phyloP scores from a whole-genome alignment of 495 filamentous ascomycete genomes.

The Cladorrhinum samala region DNA sequence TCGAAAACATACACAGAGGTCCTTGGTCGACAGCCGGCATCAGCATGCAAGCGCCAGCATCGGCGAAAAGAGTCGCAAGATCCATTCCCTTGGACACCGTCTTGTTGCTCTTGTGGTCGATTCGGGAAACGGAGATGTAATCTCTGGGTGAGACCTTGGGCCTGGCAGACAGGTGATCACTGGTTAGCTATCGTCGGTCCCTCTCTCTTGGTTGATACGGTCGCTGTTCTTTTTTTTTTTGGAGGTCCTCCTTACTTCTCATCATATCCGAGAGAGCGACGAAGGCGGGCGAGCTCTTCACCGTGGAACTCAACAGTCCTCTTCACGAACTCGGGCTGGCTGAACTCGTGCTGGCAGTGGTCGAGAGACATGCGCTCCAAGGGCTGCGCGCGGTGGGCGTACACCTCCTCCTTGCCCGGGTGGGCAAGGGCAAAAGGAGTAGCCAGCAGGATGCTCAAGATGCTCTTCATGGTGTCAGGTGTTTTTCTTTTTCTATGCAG shows the following conservation, averaged over 20 bases:
- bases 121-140: conserved; percentile 25
- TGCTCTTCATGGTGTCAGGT: conserved; percentile 20
- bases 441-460: conserved; percentile 22
- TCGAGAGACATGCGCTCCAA: conserved; percentile 25
- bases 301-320: conserved; percentile 27
- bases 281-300: conserved; percentile 19
- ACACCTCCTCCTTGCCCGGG: conserved; percentile 22
- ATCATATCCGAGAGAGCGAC: conserved; percentile 16
- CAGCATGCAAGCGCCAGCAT: conserved; percentile 50
- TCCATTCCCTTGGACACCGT: conserved; percentile 43
- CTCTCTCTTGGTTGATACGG: no score
- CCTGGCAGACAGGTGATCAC: conserved; percentile 1
- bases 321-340: conserved; percentile 24
- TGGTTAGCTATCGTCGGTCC: not conserved
- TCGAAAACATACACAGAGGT: conserved; percentile 43
- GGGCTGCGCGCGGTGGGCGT: conserved; percentile 19
- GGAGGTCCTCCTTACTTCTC: conserved; percentile 7
- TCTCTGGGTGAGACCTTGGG: conserved; percentile 21
- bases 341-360: conserved; percentile 27
- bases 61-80: conserved; percentile 44
- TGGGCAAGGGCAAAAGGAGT: conserved; percentile 25
- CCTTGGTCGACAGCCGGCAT: conserved; percentile 52
- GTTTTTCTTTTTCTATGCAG: no score
- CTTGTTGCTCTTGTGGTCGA: conserved; percentile 54
- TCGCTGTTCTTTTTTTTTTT: no score